A percentile compares a stretch with the other conserved stretches of the same genome.
Evolutionary conservation across 257 asterid species (phyloP).

Genomic region (Plectranthus barbatus): DNA sequence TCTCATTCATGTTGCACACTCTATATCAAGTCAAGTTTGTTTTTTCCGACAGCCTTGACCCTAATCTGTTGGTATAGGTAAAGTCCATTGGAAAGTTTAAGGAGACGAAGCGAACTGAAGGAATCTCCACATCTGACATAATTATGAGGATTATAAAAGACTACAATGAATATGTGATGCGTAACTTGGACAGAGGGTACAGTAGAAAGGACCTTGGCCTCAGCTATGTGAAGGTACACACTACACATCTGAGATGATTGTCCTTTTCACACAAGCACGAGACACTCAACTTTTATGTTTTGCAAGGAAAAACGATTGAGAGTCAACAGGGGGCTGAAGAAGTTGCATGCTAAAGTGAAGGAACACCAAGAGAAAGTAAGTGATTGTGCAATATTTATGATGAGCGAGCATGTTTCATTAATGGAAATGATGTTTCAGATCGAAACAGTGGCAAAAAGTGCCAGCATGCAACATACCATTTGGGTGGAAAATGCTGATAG

Average conservation of each 20-base stretch:
- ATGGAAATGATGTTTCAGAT: constrained; percentile 25
- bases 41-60: not conserved
- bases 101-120: constrained; percentile 53
- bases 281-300: constrained; percentile 9
- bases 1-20: no score
- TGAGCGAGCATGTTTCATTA: not conserved
- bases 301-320: constrained; percentile 55
- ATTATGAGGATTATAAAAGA: constrained; percentile 64
- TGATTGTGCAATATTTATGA: not conserved
- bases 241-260: no score
- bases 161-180: constrained; percentile 63
- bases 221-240: constrained; percentile 56
- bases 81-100: constrained; percentile 57
- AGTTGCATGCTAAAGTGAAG: constrained; percentile 62
- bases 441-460: constrained; percentile 58
- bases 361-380: constrained; percentile 59
- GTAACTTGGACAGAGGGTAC: constrained; percentile 63
- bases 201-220: constrained; percentile 59
- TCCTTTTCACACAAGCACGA: not conserved
- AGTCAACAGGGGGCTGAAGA: constrained; percentile 51
- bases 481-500: constrained; percentile 74
- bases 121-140: constrained; percentile 63
- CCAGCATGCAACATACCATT: constrained; percentile 37
- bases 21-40: no score
- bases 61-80: constrained; percentile 27